Conservation (phyloP, 352 stramenopile genomes). For the Aphanomyces astaci region DNA sequence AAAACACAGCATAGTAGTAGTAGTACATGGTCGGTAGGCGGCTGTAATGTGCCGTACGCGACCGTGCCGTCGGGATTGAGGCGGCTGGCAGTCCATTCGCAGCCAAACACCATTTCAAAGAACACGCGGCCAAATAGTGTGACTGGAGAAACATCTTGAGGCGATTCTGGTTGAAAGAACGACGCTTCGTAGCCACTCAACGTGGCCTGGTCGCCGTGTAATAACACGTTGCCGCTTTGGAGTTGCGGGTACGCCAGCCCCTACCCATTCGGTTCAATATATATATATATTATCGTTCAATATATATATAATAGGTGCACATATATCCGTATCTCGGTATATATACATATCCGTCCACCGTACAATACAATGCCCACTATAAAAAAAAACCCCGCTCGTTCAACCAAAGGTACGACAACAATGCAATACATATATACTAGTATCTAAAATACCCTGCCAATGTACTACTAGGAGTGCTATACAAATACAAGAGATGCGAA, state of each 20-base stretch:
- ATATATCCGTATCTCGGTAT: too few relatives aligned
- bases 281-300: too few relatives aligned
- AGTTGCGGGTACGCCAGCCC: background rate
- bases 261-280: background rate
- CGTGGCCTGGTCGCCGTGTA: background rate
- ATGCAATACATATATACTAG: too few relatives aligned
- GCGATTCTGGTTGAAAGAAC: background rate
- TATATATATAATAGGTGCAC: too few relatives aligned
- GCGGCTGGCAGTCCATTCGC: background rate
- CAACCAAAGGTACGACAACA: too few relatives aligned
- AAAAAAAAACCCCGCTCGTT: too few relatives aligned
- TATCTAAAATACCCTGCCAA: too few relatives aligned
- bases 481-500: too few relatives aligned
- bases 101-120: constrained; percentile 20
- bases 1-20: too few relatives aligned
- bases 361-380: too few relatives aligned
- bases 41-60: background rate
- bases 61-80: background rate
- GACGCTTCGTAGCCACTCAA: constrained; percentile 15
- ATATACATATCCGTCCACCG: too few relatives aligned
- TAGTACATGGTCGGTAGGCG: background rate
- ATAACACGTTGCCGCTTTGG: constrained; percentile 4
- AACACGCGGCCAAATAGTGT: background rate
- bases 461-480: too few relatives aligned
- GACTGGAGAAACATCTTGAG: background rate